Evolutionary conservation across 225 moss, liverwort and hornwort species (phyloP).

Genomic region (Climacium dendroides): DNA sequence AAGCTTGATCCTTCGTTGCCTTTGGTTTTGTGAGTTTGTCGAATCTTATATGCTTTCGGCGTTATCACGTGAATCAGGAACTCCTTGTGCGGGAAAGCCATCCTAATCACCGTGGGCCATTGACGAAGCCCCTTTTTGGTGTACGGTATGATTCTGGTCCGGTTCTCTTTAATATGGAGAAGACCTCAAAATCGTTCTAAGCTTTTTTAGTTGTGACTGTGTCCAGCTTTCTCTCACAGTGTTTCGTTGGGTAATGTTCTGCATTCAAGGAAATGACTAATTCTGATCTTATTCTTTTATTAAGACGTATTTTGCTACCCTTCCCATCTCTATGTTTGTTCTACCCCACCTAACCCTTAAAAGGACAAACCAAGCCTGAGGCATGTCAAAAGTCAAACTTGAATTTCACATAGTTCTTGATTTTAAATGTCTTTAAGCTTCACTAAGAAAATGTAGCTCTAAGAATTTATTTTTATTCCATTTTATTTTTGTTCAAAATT

Average conservation of each 20-base stretch:
- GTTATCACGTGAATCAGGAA: slow-evolving; percentile 42
- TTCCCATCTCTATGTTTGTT: not conserved
- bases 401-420: not conserved
- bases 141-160: slow-evolving; percentile 45
- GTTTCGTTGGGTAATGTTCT: not conserved
- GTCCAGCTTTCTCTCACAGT: not conserved
- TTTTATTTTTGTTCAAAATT: not conserved
- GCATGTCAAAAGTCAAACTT: not conserved
- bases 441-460: not conserved
- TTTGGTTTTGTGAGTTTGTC: not conserved
- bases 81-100: slow-evolving; percentile 62
- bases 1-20: not conserved
- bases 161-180: not conserved
- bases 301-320: not conserved
- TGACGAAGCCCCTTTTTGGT: slow-evolving; percentile 76
- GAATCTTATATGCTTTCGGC: not conserved
- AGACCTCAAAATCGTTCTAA: not conserved
- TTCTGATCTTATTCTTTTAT: not conserved
- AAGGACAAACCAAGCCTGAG: not conserved
- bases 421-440: not conserved
- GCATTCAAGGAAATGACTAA: not conserved
- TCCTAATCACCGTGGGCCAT: slow-evolving; percentile 40
- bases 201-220: not conserved
- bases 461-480: not conserved
- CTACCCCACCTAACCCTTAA: not conserved